Evolutionary conservation across 179 eudicot species (phyloP), one percentile per base, ranked within the genome.

Genomic region (Actinidia arguta): DNA sequence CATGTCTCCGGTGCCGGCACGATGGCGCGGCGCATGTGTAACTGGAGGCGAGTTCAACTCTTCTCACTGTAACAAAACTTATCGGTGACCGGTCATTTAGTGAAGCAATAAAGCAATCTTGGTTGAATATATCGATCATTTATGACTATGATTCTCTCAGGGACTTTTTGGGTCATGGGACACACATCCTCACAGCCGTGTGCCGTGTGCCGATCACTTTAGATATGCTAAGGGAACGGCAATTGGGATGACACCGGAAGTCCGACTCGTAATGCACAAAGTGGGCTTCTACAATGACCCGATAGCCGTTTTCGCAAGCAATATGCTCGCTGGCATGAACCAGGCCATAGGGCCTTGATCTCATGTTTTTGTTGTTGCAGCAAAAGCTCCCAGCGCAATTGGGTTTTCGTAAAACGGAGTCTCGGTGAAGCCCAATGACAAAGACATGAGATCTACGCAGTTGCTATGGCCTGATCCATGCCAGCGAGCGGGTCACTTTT

Each of bases 221-320:
- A 85, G 89, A 5, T 84, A 86, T 61, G 91, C 85, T 10, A 72
- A 52, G 3, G 91, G 89, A 8, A 75, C 44, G 0, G 87, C 91
- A 5, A 81, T 73, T 24, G 87, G 85, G 1, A 73, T 78, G 31
- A 85, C 87, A 9, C 82, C 85, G 0, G 58, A 22, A 3, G 87
- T 82, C 8, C 56, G 75, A 50, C 73, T 81, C 6, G 87, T 85
- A 10, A 66, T 73, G 68, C 81, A 81, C 31, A 81, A 85, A 59
- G 75, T 50, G 8, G 1, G 66, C 4, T 85, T 70, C 52, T 7
- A 18, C 31, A 70, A 24, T 16, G 61, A 50, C 7, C 17, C 59
- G 0, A 74, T 13, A 27, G 59, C 1, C 12, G 3, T 0, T 83
- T 83, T n/a, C n/a, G 42, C 64, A 4, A 42, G 25, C 8, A 82